phyloP scores from a whole-genome alignment of 2,329 filamentous ascomycete species.

The Celoporthe dispersa region DNA sequence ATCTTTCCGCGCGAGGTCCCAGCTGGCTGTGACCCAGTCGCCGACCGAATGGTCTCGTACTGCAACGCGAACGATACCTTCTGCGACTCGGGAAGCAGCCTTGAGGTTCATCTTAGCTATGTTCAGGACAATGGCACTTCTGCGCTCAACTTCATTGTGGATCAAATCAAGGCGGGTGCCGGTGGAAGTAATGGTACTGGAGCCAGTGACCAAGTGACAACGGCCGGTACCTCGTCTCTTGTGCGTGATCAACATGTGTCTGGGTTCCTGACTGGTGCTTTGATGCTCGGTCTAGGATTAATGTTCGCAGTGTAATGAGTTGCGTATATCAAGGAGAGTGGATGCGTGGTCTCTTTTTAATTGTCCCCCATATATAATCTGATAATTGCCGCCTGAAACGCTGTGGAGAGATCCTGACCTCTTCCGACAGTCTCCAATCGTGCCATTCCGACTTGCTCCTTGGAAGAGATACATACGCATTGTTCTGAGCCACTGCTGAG shows the following conservation, averaged over 20 bases:
- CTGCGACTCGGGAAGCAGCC: conserved; percentile 34
- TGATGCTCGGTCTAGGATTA: not conserved
- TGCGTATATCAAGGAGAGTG: not conserved
- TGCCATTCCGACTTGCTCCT: no score
- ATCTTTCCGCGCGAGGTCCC: conserved; percentile 34
- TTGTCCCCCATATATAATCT: not conserved
- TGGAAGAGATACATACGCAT: no score
- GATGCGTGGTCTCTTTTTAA: not conserved
- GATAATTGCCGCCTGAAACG: not conserved
- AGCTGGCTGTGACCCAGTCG: conserved; percentile 32
- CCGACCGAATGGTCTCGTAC: conserved; percentile 34
- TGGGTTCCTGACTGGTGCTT: not conserved
- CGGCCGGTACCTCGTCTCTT: not conserved
- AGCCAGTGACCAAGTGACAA: not conserved
- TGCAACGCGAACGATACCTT: conserved; percentile 37
- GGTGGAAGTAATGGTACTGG: conserved; percentile 3
- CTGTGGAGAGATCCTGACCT: not conserved
- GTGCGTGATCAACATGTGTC: not conserved
- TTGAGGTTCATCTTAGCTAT: conserved; percentile 33
- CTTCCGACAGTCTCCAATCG: not conserved
- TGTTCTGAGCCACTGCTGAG: no score
- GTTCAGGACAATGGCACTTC: conserved; percentile 34
- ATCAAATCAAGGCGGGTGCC: conserved; percentile 29
- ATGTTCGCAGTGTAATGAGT: not conserved
- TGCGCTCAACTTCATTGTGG: conserved; percentile 33